phyloP scores from a whole-genome alignment of 2,329 filamentous ascomycete genomes.

The Fusarium marasasianum region DNA sequence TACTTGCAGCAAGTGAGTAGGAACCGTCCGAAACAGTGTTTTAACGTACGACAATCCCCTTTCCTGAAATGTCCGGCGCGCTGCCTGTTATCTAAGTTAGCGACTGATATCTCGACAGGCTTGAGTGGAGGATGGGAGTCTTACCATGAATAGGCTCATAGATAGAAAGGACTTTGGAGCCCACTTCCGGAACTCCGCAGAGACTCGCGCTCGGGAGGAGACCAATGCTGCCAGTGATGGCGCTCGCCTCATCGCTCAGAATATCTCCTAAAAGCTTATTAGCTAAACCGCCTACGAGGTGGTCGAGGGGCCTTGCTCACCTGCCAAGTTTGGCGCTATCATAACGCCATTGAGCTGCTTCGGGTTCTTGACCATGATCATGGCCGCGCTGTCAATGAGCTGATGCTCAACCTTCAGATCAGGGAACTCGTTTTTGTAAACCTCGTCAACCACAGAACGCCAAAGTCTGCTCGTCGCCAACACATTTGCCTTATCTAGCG shows the following conservation, averaged over 20 bases:
- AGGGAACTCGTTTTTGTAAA: conserved; percentile 90
- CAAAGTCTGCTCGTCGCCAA: conserved; percentile 89
- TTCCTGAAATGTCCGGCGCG: conserved; percentile 78
- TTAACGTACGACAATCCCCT: conserved; percentile 73
- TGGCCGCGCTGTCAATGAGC: conserved; percentile 94
- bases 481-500: conserved; percentile 96
- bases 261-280: conserved; percentile 80
- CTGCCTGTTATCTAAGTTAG: conserved; percentile 17
- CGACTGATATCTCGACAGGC: no score
- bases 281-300: neutral
- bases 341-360: conserved; percentile 87
- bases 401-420: conserved; percentile 87
- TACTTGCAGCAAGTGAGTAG: neutral
- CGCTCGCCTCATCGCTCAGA: conserved; percentile 92
- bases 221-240: conserved; percentile 91
- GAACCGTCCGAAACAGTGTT: neutral
- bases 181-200: conserved; percentile 85
- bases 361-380: conserved; percentile 97
- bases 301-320: neutral
- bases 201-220: conserved; percentile 88
- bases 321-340: conserved; percentile 82
- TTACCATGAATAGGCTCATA: conserved; percentile 97
- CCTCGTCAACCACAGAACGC: conserved; percentile 86
- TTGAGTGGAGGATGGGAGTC: conserved; percentile 19
- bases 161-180: conserved; percentile 87